Base-by-base conservation (phyloP, 352 stramenopile genomes). In the Peronospora belbahrii region DNA sequence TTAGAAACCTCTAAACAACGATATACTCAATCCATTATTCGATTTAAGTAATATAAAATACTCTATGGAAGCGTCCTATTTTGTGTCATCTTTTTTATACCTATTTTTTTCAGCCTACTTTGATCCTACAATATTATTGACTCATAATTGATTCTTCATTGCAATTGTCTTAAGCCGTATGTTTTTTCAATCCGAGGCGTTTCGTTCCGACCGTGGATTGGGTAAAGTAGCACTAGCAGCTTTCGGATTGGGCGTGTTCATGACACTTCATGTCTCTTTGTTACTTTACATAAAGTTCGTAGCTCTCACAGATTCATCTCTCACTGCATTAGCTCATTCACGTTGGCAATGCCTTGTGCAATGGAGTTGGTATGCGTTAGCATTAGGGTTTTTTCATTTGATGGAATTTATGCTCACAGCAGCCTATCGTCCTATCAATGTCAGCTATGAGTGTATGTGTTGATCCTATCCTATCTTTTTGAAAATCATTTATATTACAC, bases 331-430 rank as follows among this genome's bases (percentile, higher is more conserved):
- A 35, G 46, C 36, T 14, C 43, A 10, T 34, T 45, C 45, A 31
- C 61, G 54, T 41, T 86, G 75, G 73, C 49, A 56, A 18, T 84
- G 74, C 35, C 36, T 78, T 24, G 67, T 63, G 48, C 73, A 77
- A 48, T 95, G 83, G 83, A 57, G 60, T 48, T 61, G 85, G 17
- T 95, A 95, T 52, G 61, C 70, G 20, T 42, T 92, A 23, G 77
- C 76, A 40, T 66, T 95, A 20, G 72, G 67, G 19, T 82, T 89
- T 43, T 95, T 93, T 53, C 83, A 95, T 48, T 44, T 92, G 27
- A 69, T 79, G 48, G 83, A 95, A 65, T 93, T 92, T 48, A 52
- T 92, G 57, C 52, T 86, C 34, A 94, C 82, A 6, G 80, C 80
- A 6, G 75, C 70, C 14, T 95, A 85, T 48, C 83, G 84, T n/a